These are phyloP conservation scores for Sutorius eximius DNA, from an alignment of 1,284 basidiomycete genomes.

Conservation along the genomic window DNA sequence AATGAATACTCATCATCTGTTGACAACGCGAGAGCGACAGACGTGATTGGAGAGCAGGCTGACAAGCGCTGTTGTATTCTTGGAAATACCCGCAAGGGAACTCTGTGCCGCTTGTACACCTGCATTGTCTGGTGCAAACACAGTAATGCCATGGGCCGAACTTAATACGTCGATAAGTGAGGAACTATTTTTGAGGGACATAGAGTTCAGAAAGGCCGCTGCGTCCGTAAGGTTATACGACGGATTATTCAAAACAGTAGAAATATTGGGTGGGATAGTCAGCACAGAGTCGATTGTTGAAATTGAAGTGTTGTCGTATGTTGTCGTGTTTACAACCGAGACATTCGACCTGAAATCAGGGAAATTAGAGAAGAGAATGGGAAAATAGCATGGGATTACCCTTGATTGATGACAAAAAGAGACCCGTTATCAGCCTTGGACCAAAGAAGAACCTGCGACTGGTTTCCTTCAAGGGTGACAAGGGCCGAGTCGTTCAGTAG, in stretches of 20 bases:
- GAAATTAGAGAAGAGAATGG: neutral
- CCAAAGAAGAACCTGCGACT: conserved; percentile 67
- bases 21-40: conserved; percentile 17
- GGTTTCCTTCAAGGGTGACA: conserved; percentile 55
- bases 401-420: conserved; percentile 54
- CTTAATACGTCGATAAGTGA: conserved; percentile 44
- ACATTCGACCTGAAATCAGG: conserved; percentile 39
- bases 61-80: conserved; percentile 47
- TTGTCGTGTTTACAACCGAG: conserved; percentile 47
- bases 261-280: conserved; percentile 52
- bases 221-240: conserved; percentile 29
- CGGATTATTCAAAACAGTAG: conserved; percentile 40
- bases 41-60: conserved; percentile 66
- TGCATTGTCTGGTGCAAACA: conserved; percentile 65
- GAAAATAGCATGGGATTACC: conserved; percentile 34
- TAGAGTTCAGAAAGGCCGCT: conserved; percentile 24
- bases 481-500: conserved; percentile 49
- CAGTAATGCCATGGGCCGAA: conserved; percentile 56
- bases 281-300: conserved; percentile 54
- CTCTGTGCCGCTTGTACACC: conserved; percentile 45
- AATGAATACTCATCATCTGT: neutral
- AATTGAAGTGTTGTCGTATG: conserved; percentile 50
- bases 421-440: conserved; percentile 44
- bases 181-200: conserved; percentile 24
- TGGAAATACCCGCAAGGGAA: conserved; percentile 38